These are phyloP conservation scores for Cucumis cinereus DNA, from an alignment of 306 rosid genomes.

Conservation along the genomic window DNA sequence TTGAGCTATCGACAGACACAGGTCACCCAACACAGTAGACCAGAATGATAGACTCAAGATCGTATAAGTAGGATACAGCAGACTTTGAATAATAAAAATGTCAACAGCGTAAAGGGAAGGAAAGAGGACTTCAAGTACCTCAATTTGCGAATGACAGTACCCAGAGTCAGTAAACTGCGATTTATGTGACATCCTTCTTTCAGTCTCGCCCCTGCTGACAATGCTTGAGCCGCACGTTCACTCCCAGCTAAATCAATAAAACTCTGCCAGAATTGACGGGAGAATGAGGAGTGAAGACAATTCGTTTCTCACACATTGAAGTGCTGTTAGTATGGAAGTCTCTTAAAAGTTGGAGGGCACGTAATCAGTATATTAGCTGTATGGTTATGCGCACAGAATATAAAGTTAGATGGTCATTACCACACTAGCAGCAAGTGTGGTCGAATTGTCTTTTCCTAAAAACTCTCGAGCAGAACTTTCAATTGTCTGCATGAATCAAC, in stretches of 20 bases:
- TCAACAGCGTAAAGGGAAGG: slow-evolving; percentile 4
- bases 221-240: slow-evolving; percentile 94
- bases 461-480: slow-evolving; percentile 98
- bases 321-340: not conserved
- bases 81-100: not conserved
- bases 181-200: slow-evolving; percentile 98
- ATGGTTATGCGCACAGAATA: not conserved
- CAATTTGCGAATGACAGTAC: slow-evolving; percentile 90
- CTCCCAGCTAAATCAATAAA: slow-evolving; percentile 98
- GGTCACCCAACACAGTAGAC: not conserved
- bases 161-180: slow-evolving; percentile 91
- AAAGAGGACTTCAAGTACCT: slow-evolving; percentile 52
- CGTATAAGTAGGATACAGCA: not conserved
- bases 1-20: not conserved
- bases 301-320: not conserved
- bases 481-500: slow-evolving; percentile 53
- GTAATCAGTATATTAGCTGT: not conserved
- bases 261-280: slow-evolving; percentile 49
- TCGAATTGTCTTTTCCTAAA: slow-evolving; percentile 83
- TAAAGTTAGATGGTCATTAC: slow-evolving; percentile 27
- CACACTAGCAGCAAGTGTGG: slow-evolving; percentile 88
- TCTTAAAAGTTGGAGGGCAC: not conserved
- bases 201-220: slow-evolving; percentile 85
- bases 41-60: not conserved
- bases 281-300: not conserved